These are phyloP conservation scores for Neoboletus magnificus DNA, from an alignment of 768 basidiomycete species.

Conservation along the genomic window DNA sequence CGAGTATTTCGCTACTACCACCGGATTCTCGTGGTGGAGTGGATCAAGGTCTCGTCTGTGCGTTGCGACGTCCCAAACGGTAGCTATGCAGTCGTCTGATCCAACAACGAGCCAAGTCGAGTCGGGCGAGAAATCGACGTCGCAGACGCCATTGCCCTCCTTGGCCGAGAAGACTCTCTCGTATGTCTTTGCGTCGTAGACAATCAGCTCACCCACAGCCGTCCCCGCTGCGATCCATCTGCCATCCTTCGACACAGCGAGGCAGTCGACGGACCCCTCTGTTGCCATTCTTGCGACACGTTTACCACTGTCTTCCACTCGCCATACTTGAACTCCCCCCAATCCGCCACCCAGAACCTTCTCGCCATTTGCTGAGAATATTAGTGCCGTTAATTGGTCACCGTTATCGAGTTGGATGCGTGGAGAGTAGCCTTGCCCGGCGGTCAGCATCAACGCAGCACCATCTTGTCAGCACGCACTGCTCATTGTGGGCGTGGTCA, in stretches of 20 bases:
- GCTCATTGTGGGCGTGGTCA: too few species aligned
- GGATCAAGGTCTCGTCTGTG: not conserved
- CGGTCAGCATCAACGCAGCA: too few species aligned
- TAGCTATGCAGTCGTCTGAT: not conserved
- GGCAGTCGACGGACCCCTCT: too few species aligned
- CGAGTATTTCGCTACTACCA: not conserved
- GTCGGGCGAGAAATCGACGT: not conserved
- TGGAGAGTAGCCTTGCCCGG: too few species aligned
- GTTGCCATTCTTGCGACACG: too few species aligned
- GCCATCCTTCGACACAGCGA: not conserved
- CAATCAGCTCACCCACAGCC: rapidly evolving
- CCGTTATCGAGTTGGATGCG: too few species aligned
- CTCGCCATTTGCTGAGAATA: too few species aligned
- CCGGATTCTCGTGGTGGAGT: not conserved
- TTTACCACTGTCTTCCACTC: too few species aligned
- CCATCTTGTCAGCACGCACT: too few species aligned
- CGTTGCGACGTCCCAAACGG: not conserved
- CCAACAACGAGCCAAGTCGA: not conserved
- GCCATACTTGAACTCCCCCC: too few species aligned
- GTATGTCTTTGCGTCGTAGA: not conserved
- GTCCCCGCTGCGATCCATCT: not conserved
- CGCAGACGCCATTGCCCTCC: not conserved
- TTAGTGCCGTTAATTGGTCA: too few species aligned
- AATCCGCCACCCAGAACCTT: too few species aligned
- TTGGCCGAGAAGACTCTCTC: not conserved